Conservation (phyloP, 192 early-diverging fungal genomes). For the Oehlia diaphana region DNA sequence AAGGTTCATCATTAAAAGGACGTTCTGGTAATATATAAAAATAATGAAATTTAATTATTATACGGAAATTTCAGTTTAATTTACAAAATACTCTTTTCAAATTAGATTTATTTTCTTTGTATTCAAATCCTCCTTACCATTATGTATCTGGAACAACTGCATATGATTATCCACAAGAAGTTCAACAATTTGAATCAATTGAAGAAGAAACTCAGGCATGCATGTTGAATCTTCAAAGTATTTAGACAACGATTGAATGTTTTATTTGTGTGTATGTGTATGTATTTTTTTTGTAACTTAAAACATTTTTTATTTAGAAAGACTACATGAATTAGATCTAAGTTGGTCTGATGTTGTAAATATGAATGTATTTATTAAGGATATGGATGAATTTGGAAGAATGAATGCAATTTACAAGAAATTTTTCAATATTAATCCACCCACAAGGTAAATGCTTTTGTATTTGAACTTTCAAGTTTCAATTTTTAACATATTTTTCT, state of each 20-base stretch:
- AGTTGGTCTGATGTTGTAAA: constrained; percentile 59
- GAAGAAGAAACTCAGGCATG: constrained; percentile 51
- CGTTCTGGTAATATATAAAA: background rate
- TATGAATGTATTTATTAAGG: constrained; percentile 65
- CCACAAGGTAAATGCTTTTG: constrained; percentile 55
- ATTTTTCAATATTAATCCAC: constrained; percentile 73
- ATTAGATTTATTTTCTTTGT: constrained; percentile 11
- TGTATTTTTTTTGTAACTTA: background rate
- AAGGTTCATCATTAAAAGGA: background rate
- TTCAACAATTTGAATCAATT: constrained; percentile 29
- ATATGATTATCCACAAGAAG: constrained; percentile 17
- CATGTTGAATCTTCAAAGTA: constrained; percentile 47
- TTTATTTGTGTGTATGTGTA: background rate
- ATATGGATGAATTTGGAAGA: constrained; percentile 64
- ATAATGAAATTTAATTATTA: background rate
- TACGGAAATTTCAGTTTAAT: background rate
- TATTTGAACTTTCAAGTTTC: background rate
- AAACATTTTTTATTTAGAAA: constrained; percentile 30
- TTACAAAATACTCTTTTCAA: background rate
- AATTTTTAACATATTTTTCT: background rate
- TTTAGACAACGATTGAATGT: background rate
- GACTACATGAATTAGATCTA: constrained; percentile 40
- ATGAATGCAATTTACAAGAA: constrained; percentile 67
- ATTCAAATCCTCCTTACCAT: constrained; percentile 19
- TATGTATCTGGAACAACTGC: constrained; percentile 51